phyloP scores from a whole-genome alignment of 2,329 filamentous ascomycete genomes.

The Stachybotrys chartarum region DNA sequence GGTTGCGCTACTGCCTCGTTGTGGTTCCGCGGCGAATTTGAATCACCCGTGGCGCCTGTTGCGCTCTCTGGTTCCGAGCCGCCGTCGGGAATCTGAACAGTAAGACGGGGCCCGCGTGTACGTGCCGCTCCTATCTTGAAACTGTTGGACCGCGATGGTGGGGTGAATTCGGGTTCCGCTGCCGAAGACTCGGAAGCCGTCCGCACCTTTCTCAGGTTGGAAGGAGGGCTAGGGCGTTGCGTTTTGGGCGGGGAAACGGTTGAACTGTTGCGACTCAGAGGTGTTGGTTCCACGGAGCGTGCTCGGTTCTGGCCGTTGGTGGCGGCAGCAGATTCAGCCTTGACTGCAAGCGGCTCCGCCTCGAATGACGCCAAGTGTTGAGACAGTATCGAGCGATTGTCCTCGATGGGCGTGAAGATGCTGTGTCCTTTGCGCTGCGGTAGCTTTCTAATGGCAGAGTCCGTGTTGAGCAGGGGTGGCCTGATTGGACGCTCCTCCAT shows the following conservation, averaged over 20 bases:
- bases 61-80: constrained; percentile 70
- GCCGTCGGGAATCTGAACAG: constrained; percentile 92
- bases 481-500: constrained; percentile 41
- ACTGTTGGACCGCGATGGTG: constrained; percentile 74
- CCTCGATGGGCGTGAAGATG: constrained; percentile 96
- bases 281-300: constrained; percentile 58
- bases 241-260: constrained; percentile 50
- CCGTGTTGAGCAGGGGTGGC: constrained; percentile 42
- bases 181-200: constrained; percentile 52
- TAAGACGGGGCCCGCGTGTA: constrained; percentile 72
- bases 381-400: constrained; percentile 79
- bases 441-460: constrained; percentile 50
- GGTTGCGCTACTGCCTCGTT: constrained; percentile 51
- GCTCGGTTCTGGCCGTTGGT: constrained; percentile 37
- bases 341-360: constrained; percentile 33
- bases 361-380: constrained; percentile 70
- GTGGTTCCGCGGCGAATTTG: constrained; percentile 55
- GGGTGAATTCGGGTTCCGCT: constrained; percentile 57
- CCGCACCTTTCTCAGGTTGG: constrained; percentile 36
- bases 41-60: constrained; percentile 67
- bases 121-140: constrained; percentile 62
- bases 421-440: constrained; percentile 78
- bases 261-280: constrained; percentile 43
- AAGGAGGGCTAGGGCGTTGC: constrained; percentile 41
- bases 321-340: constrained; percentile 16